Percentiles rank a stretch among this genome's conserved stretches.
These are phyloP conservation scores for Amylostereum chailletii DNA, from an alignment of 1,284 basidiomycete genomes.

Conservation along the genomic window DNA sequence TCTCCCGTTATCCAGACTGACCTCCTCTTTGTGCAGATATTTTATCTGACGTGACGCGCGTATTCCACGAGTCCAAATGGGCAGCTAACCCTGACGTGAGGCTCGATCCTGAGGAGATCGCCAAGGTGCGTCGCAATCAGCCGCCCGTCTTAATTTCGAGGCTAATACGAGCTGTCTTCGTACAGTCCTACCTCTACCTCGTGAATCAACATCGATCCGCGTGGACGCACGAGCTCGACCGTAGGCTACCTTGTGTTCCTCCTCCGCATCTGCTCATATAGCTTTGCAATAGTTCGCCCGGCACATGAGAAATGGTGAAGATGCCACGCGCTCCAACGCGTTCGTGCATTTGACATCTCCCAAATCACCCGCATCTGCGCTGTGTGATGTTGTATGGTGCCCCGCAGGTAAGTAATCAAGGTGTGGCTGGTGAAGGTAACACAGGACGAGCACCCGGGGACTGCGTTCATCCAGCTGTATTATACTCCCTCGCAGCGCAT, in stretches of 20 bases:
- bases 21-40: constrained; percentile 26
- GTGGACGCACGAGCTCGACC: constrained; percentile 44
- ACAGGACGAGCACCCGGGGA: not conserved
- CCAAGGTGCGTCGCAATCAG: constrained; percentile 31
- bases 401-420: not conserved
- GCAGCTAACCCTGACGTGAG: constrained; percentile 36
- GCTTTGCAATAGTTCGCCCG: constrained; percentile 26
- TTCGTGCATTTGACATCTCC: not conserved
- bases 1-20: not conserved
- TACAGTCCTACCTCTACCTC: constrained; percentile 32
- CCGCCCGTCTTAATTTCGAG: not conserved
- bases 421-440: not conserved
- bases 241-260: constrained; percentile 14
- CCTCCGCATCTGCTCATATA: not conserved
- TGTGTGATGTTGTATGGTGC: not conserved
- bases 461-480: too few relatives aligned
- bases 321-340: not conserved
- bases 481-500: too few relatives aligned
- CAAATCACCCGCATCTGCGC: not conserved
- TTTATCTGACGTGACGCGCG: constrained; percentile 32
- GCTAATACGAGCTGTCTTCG: not conserved
- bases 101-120: constrained; percentile 59
- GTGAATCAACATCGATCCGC: constrained; percentile 34
- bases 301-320: constrained; percentile 38
- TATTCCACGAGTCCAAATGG: constrained; percentile 28